Base-by-base conservation (phyloP, 371 early-diverging fungal species). In the Mucor circinelloides region DNA sequence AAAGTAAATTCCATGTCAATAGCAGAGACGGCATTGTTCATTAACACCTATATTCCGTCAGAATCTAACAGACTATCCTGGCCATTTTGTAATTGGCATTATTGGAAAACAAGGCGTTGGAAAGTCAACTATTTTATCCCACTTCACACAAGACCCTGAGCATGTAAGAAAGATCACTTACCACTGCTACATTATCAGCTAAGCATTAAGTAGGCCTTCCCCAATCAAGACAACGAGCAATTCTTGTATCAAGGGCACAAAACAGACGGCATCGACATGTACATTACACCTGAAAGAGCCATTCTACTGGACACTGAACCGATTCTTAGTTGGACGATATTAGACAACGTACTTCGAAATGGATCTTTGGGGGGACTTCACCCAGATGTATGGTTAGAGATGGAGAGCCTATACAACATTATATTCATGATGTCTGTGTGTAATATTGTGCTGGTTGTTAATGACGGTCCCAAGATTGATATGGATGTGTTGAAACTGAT, bases 61-160 rank as follows among this genome's bases (percentile, higher is more conserved):
- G 72, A 44, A 32, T 19, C 50, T 72, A 19, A 55, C 58, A 10
- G 93, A 93, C 31, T 75, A 84, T 52, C 91, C 93, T n/a, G 93
- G 92, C 27, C 90, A 91, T 73, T 93, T 90, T 69, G 87, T 90
- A 6, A 84, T 93, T 27, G 93, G 93, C 12, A 84, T 90, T 23
- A 58, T 91, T 32, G 93, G 93, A 12, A 80, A 86, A 19, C 87
- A 86, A 73, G 89, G 90, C 12, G 87, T 83, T 30, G 93, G 93
- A 2, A 93, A 93, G 70, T 88, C 90, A 0, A 86, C 91, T 0
- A 64, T 93, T 8, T 63, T 93, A 19, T 91, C 91, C 10, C 70
- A 81, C 9, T 85, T 93, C 57, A 79, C 87, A 13, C 81, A 73
- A 30, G 60, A 78, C 10, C 69, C 81, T 2, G 46, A 70, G 2